Percentiles rank a stretch among this genome's conserved stretches.
Evolutionary conservation across 176 grass and related monocot species (phyloP).

Genomic region (Miscanthus lutarioriparius): DNA sequence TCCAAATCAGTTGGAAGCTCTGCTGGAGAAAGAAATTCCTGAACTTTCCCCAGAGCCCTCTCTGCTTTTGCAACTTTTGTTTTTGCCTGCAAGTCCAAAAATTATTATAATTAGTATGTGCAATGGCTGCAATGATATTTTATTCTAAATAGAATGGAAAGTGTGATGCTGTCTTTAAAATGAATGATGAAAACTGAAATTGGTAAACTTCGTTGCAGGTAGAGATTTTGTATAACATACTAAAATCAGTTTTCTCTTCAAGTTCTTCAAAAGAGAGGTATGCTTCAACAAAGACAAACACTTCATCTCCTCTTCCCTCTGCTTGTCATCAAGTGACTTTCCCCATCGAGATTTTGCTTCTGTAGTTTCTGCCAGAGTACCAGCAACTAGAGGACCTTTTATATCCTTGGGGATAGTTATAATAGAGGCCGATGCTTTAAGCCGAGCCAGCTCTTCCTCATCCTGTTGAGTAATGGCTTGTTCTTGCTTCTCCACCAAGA

Average conservation of each 20-base stretch:
- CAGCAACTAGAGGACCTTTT: constrained; percentile 67
- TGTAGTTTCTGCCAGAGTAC: constrained; percentile 81
- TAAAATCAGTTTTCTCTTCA: constrained; percentile 79
- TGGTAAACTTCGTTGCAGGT: constrained; percentile 8
- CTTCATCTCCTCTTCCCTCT: constrained; percentile 68
- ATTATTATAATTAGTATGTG: constrained; percentile 10
- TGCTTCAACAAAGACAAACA: constrained; percentile 64
- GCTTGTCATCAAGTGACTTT: constrained; percentile 49
- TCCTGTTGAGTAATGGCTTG: constrained; percentile 57
- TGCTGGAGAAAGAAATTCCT: constrained; percentile 63
- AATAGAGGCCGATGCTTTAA: constrained; percentile 62
- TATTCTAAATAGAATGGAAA: constrained; percentile 10
- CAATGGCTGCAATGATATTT: background rate
- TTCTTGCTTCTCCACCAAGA: constrained; percentile 71
- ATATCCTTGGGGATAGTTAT: constrained; percentile 29
- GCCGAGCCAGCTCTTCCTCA: constrained; percentile 77
- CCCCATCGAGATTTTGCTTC: constrained; percentile 82
- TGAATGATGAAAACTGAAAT: constrained; percentile 15
- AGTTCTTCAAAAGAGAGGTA: constrained; percentile 64
- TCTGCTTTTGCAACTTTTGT: constrained; percentile 86
- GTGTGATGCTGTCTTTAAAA: background rate
- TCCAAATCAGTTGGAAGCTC: constrained; percentile 92
- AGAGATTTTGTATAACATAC: constrained; percentile 50
- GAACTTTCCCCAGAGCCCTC: constrained; percentile 80
- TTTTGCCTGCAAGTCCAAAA: constrained; percentile 60